A percentile compares a stretch with the other conserved stretches of the same genome.
Conservation (phyloP, 306 rosid genomes). For the Rosa persica region DNA sequence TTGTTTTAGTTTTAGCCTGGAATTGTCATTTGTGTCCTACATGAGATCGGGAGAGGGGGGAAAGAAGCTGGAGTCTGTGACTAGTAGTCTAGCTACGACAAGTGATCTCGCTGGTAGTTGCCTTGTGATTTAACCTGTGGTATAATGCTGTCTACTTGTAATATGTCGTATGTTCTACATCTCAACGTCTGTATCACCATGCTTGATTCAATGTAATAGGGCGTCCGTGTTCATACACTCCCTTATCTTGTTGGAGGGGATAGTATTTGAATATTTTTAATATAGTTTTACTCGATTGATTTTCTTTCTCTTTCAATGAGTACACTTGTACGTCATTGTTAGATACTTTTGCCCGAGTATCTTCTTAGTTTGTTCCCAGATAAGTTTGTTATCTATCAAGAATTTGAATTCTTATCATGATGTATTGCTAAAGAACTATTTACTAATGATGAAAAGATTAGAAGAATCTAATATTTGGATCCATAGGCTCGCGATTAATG, state of each 20-base stretch:
- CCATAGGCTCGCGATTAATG: not conserved
- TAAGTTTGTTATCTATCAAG: not conserved
- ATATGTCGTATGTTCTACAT: not conserved
- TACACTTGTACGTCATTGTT: not conserved
- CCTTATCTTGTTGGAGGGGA: not conserved
- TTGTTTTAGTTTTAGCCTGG: not conserved
- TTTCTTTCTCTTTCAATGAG: not conserved
- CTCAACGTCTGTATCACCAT: not conserved
- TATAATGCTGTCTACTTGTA: not conserved
- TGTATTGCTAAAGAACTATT: not conserved
- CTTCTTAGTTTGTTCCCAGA: not conserved
- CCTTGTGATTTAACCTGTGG: conserved; percentile 1
- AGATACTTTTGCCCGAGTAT: not conserved
- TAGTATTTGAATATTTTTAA: not conserved
- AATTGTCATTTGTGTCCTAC: not conserved
- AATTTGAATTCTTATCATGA: not conserved
- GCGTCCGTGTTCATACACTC: conserved; percentile 6
- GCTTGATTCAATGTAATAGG: not conserved
- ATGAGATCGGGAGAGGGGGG: not conserved
- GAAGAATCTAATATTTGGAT: not conserved
- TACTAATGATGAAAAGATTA: not conserved
- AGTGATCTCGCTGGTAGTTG: not conserved
- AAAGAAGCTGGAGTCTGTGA: conserved; percentile 8
- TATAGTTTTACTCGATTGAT: not conserved
- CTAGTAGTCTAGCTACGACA: not conserved